A percentile compares a stretch with the other conserved stretches of the same genome.
phyloP scores from a whole-genome alignment of 2,329 filamentous ascomycete species.

The Neonectria magnoliae region DNA sequence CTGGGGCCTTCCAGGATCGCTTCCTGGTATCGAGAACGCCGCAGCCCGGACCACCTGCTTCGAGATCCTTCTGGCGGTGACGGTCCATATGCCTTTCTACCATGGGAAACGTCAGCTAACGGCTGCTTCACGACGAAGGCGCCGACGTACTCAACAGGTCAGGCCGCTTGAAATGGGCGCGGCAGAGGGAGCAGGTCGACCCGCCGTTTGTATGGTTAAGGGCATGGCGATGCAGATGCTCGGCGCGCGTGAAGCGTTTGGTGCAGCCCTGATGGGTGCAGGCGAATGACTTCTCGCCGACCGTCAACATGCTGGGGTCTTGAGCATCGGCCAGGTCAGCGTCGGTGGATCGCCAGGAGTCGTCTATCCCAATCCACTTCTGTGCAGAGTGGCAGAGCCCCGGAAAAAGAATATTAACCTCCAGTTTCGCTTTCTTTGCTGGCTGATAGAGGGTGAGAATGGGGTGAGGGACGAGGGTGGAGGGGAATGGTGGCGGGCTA shows the following conservation, averaged over 20 bases:
- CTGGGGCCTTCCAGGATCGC: constrained; percentile 63
- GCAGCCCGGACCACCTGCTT: constrained; percentile 62
- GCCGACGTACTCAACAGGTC: constrained; percentile 55
- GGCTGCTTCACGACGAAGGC: not conserved
- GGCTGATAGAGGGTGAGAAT: constrained; percentile 13
- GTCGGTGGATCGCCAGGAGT: constrained; percentile 6
- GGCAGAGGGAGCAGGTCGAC: constrained; percentile 67
- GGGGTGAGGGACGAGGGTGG: constrained; percentile 3
- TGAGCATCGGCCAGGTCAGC: constrained; percentile 8
- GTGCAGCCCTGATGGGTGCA: constrained; percentile 59
- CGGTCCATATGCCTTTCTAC: constrained; percentile 66
- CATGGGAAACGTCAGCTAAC: not conserved
- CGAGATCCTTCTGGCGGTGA: constrained; percentile 64
- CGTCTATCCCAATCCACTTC: constrained; percentile 24
- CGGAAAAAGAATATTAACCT: not conserved
- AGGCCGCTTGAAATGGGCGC: constrained; percentile 68
- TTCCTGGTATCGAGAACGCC: constrained; percentile 65
- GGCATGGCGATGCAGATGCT: constrained; percentile 67
- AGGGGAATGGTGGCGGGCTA: not conserved
- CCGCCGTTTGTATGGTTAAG: constrained; percentile 65
- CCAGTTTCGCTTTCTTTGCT: not conserved
- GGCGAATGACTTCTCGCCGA: constrained; percentile 33
- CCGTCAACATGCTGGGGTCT: constrained; percentile 17
- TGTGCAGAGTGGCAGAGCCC: constrained; percentile 9
- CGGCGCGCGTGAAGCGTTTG: constrained; percentile 65